Conservation (phyloP, 2,329 filamentous ascomycete genomes). For the Epichloe sibirici region DNA sequence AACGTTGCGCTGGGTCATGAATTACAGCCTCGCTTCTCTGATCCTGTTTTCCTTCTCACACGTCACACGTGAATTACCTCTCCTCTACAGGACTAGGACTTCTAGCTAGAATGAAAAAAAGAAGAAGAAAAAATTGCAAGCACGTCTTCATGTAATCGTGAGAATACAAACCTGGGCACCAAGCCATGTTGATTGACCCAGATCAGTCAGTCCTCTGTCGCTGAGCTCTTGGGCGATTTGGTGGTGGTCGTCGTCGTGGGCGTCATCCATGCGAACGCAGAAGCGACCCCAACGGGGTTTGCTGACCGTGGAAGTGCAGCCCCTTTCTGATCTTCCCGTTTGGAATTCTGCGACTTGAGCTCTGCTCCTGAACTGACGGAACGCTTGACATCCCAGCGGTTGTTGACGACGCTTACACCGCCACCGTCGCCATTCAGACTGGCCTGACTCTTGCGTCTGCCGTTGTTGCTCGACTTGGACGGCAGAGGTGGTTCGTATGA, state of each 20-base stretch:
- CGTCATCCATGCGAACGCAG: conserved; percentile 89
- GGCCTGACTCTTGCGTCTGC: conserved; percentile 42
- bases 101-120: background rate
- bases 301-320: conserved; percentile 41
- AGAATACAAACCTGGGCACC: background rate
- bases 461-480: conserved; percentile 33
- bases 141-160: background rate
- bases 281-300: conserved; percentile 86
- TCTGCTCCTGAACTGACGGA: conserved; percentile 31
- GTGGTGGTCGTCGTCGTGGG: conserved; percentile 26
- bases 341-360: conserved; percentile 24
- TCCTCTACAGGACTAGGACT: conserved; percentile 8
- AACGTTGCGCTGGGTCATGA: no score
- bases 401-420: conserved; percentile 18
- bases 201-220: conserved; percentile 14
- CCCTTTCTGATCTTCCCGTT: conserved; percentile 24
- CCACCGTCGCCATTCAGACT: conserved; percentile 19
- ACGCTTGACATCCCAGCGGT: conserved; percentile 44
- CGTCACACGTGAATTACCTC: conserved; percentile 8
- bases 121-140: background rate
- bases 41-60: conserved; percentile 1
- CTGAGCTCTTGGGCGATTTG: conserved; percentile 23
- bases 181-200: no score
- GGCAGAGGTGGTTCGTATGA: conserved; percentile 39
- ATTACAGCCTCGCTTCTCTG: background rate